Percentiles rank a stretch among this genome's conserved stretches.
Evolutionary conservation across 164 flowering plant genomes (phyloP).

Genomic region (Vitis rupestris): DNA sequence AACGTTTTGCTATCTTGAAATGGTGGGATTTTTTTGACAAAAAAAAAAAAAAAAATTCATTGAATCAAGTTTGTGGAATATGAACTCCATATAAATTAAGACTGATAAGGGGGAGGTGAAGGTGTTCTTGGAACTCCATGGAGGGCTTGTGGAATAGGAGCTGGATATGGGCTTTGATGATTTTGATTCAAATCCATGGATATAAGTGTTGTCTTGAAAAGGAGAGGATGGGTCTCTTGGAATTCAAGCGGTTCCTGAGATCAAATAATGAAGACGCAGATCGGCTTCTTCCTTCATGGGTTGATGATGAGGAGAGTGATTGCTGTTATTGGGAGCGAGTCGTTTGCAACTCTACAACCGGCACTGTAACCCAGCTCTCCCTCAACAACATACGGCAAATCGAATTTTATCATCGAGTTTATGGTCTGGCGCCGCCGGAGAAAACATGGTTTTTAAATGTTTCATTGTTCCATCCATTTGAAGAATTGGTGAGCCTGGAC

Average conservation of each 20-base stretch:
- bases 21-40: too few relatives aligned
- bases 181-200: constrained; percentile 1
- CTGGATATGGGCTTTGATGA: not conserved
- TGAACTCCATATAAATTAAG: too few relatives aligned
- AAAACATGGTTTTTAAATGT: not conserved
- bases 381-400: not conserved
- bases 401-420: too few relatives aligned
- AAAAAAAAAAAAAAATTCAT: too few relatives aligned
- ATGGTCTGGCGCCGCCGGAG: not conserved
- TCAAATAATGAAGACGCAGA: not conserved
- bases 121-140: too few relatives aligned
- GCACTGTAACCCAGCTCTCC: not conserved
- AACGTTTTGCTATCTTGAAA: too few relatives aligned
- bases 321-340: constrained; percentile 1
- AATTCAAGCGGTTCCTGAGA: not conserved
- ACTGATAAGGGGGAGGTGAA: too few relatives aligned
- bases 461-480: not conserved
- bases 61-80: too few relatives aligned
- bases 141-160: too few relatives aligned
- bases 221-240: not conserved
- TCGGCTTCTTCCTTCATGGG: not conserved
- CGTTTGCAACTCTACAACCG: not conserved
- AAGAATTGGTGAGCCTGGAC: not conserved
- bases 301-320: not conserved
- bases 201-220: not conserved